Conservation (phyloP, 1,139 yeast genomes). For the Saccharomycopsis crataegensis region DNA sequence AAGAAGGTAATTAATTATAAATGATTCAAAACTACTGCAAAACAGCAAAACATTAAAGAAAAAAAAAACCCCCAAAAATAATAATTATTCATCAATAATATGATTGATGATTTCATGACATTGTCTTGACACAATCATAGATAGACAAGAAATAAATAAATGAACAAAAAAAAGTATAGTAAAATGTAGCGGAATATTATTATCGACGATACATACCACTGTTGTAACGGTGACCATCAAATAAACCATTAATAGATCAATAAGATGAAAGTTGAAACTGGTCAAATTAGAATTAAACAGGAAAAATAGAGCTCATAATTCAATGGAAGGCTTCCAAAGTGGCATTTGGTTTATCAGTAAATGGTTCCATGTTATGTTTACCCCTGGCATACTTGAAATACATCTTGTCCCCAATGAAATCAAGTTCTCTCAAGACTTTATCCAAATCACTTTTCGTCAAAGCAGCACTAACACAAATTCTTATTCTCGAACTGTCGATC, state of each 20-base stretch:
- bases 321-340: conserved; percentile 5
- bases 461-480: conserved; percentile 89
- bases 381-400: conserved; percentile 42
- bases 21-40: too few relatives aligned
- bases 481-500: conserved; percentile 77
- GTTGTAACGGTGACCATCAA: too few relatives aligned
- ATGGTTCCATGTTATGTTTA: conserved; percentile 13
- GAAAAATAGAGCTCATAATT: background rate
- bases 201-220: too few relatives aligned
- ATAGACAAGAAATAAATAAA: too few relatives aligned
- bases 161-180: too few relatives aligned
- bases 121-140: too few relatives aligned
- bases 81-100: too few relatives aligned
- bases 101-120: too few relatives aligned
- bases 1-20: too few relatives aligned
- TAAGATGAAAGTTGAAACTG: background rate
- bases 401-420: conserved; percentile 72
- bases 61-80: too few relatives aligned
- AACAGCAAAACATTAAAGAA: too few relatives aligned
- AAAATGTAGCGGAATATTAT: too few relatives aligned
- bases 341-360: conserved; percentile 15
- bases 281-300: background rate
- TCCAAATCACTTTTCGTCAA: conserved; percentile 92
- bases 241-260: background rate
- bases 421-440: conserved; percentile 60